phyloP scores from a whole-genome alignment of 345 rosid species.

The Citrus reticulata region DNA sequence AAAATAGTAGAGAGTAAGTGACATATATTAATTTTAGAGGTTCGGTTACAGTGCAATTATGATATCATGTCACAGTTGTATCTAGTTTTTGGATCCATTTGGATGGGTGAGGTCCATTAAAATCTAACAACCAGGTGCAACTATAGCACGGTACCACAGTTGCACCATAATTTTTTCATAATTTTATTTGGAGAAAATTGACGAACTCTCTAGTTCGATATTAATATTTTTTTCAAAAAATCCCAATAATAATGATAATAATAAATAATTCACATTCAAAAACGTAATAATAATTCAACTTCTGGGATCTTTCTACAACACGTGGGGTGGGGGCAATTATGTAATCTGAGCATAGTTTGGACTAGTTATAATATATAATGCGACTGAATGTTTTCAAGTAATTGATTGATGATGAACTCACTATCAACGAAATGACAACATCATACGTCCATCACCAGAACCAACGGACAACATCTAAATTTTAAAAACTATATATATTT shows the following conservation, averaged over 20 bases:
- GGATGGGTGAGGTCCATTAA: accelerated
- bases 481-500: neutral
- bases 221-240: too few relatives aligned
- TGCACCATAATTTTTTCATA: too few relatives aligned
- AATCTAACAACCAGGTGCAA: accelerated
- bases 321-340: neutral
- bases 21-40: too few relatives aligned
- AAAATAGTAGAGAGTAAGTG: too few relatives aligned
- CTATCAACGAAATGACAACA: neutral
- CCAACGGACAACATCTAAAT: neutral
- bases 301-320: neutral
- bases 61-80: accelerated
- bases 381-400: neutral
- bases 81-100: too few relatives aligned
- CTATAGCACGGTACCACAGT: accelerated
- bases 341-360: neutral
- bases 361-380: neutral
- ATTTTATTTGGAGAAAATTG: too few relatives aligned
- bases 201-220: too few relatives aligned
- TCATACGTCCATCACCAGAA: neutral
- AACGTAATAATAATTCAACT: neutral
- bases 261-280: too few relatives aligned
- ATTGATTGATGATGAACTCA: neutral
- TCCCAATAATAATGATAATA: too few relatives aligned
- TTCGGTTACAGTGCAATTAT: accelerated